A percentile compares a stretch with the other conserved stretches of the same genome.
Conservation (phyloP, 2,329 filamentous ascomycete genomes). For the Thermomyces lanuginosus region DNA sequence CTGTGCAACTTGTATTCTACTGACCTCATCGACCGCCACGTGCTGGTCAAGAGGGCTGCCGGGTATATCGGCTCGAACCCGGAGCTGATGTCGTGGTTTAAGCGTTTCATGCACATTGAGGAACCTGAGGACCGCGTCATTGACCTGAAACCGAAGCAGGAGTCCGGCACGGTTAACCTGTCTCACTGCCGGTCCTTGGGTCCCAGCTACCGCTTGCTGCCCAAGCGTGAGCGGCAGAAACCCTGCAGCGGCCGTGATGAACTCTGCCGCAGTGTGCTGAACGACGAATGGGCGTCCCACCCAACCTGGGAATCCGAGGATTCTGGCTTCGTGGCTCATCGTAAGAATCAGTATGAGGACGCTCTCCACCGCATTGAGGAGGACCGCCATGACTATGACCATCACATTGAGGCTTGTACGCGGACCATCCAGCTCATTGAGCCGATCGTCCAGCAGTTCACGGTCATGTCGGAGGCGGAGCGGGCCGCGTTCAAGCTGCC, state of each 20-base stretch:
- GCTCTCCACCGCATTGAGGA: constrained; percentile 91
- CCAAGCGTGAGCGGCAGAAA: constrained; percentile 78
- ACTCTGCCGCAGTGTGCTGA: constrained; percentile 80
- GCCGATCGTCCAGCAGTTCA: constrained; percentile 79
- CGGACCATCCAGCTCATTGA: constrained; percentile 94
- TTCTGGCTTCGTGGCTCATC: constrained; percentile 89
- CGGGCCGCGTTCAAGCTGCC: constrained; percentile 63
- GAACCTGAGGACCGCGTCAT: constrained; percentile 62
- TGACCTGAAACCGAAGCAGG: constrained; percentile 59
- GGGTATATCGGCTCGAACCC: constrained; percentile 75
- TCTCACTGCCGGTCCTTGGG: constrained; percentile 93
- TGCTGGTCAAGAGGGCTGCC: constrained; percentile 65
- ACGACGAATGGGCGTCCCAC: constrained; percentile 97
- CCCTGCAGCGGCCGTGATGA: constrained; percentile 88
- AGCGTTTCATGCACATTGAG: constrained; percentile 57
- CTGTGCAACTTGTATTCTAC: constrained; percentile 90
- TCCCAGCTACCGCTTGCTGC: constrained; percentile 83
- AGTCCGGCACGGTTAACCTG: constrained; percentile 65
- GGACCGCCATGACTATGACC: constrained; percentile 95
- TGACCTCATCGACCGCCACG: constrained; percentile 73
- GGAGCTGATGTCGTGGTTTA: constrained; percentile 82
- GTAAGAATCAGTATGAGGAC: constrained; percentile 92
- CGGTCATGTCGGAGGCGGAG: constrained; percentile 59
- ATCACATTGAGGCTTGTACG: constrained; percentile 87
- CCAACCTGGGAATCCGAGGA: constrained; percentile 98